Evolutionary conservation across 345 rosid species (phyloP), one percentile per base, ranked within the genome.

Genomic region (Gossypium herbaceum): DNA sequence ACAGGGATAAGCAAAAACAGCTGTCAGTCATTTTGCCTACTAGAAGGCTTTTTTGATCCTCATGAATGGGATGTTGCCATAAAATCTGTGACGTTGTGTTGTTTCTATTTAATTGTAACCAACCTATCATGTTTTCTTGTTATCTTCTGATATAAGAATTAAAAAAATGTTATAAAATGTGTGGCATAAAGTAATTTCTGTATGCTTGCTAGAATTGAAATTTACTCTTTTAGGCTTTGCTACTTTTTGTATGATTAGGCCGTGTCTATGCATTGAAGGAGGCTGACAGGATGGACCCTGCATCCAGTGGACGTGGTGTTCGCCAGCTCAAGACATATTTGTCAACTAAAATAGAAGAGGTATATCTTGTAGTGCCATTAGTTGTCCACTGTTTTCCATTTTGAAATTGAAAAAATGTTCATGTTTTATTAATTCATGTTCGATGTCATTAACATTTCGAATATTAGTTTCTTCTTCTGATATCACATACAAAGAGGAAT

Each of bases 281-380:
- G 80, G 97, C 97, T 85, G 94, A 93, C 72, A 79, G 2, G 75
- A 84, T 80, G 84, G 94, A 93, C 75, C 91, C 90, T 51, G 64
- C 76, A 15, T 81, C 98, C 50, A 74, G 62, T 71, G 98, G 98
- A 77, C 88, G 89, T 25, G 99, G 99, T 41, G 97, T 92, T n/a
- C 97, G 95, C 70, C 99, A 95, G 72, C 94, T 91, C 73, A 95
- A 92, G 92, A 93, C 98, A 54, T 89, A 90, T 80, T 79, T 95
- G 58, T 81, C 92, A 79, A 93, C 88, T 71, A 87, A 73, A 79
- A 84, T 93, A 64, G 94, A 93, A 83, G 84, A 57, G 97, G 99
- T 95, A 87, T 51, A 34, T 44, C 45, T 82, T 65, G 6, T 34
- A n/a, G 56, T 52, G 9, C 39, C 61, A 4, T 22, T 69, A 69